Evolutionary conservation across 768 basidiomycete genomes (phyloP), one percentile per base, ranked within the genome.

Genomic region (Tricholoma furcatifolium): DNA sequence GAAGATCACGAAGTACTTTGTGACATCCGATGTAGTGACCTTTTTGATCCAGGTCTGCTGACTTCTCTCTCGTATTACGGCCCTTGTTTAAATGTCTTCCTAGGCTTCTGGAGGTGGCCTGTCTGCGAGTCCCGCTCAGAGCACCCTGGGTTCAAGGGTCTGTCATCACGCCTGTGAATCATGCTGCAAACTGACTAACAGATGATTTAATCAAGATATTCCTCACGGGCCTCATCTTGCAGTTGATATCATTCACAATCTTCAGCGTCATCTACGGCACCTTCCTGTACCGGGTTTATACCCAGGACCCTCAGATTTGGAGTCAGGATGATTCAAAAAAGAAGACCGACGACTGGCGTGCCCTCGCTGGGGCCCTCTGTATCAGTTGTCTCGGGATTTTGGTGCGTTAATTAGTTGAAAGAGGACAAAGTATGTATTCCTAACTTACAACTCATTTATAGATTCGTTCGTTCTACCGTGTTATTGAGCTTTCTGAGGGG

Each of bases 361-460:
- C 78, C 4, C 67, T 90, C n/a, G 77, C 77, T 15, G 64, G 49
- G 5, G 79, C 77, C 2, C 61, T 87, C 52, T 55, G 69, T 12
- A 41, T 85, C 45, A 86, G 84, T 60, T 85, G 81, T 53, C 56
- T 82, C 21, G 83, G 85, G 10, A 83, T 89, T 54, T 63, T 87
- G 52, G 85, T 88, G 52, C 27, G 27, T 4, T 21, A 1, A 18
- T 32, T 20, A 17, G 72, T 6, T 35, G 34, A 35, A 35, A 14
- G 30, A 34, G 3, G 41, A 21, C 9, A 39, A 3, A 27, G 17
- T 41, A 18, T 31, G n/a, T n/a, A n/a, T 55, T 24, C 27, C 27
- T 44, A 85, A 27, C 27, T 27, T 27, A 27, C 7, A 3, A 7
- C 27, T 27, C 7, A 7, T 27, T 27, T 27, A 7, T 27, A 27